Conservation (phyloP, 805 yeast genomes). For the Schizosaccharomyces pombe region ASM294v3 CU329670.1:1054001-1054500, state of each 20-base stretch:
- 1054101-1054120: constrained; percentile 84
- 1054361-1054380: constrained; percentile 18
- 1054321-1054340: too few species aligned
- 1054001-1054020: constrained; percentile 28
- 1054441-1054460: too few species aligned
- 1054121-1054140: constrained; percentile 90
- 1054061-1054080: constrained; percentile 66
- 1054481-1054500: too few species aligned
- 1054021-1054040: constrained; percentile 52
- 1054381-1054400: constrained; percentile 47
- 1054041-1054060: constrained; percentile 54
- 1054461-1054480: too few species aligned
- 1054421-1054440: constrained; percentile 34
- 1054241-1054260: constrained; percentile 8
- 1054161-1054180: constrained; percentile 49
- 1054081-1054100: constrained; percentile 77
- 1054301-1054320: too few species aligned
- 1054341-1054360: constrained; percentile 14
- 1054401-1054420: constrained; percentile 51
- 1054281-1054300: too few species aligned
- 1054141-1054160: constrained; percentile 90
- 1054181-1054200: constrained; percentile 50
- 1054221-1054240: constrained; percentile 21
- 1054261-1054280: too few species aligned
- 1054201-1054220: constrained; percentile 47